Conservation (phyloP, 805 yeast genomes). For the Yarrowia yakushimensis region DNA sequence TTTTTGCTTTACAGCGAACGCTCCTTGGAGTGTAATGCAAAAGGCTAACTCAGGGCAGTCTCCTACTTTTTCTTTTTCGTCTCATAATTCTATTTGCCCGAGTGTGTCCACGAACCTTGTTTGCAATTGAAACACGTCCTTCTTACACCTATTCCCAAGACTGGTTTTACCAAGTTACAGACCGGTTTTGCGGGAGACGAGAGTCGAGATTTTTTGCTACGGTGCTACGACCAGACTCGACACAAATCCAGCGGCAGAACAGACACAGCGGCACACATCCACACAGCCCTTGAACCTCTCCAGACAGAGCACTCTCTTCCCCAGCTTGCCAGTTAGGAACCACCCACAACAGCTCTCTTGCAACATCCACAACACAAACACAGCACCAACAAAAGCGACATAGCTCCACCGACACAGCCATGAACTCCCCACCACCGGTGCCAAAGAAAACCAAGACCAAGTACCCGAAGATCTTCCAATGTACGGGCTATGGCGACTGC, state of each 20-base stretch:
- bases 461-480: constrained; percentile 60
- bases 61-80: constrained; percentile 2
- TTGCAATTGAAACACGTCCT: constrained; percentile 24
- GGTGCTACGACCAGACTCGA: neutral
- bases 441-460: constrained; percentile 33
- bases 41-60: neutral
- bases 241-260: neutral
- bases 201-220: neutral
- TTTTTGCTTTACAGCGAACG: constrained; percentile 6
- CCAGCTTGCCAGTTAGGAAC: no score
- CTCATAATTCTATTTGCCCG: constrained; percentile 15
- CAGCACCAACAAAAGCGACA: neutral
- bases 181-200: constrained; percentile 13
- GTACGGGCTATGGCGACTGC: constrained; percentile 84
- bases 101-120: constrained; percentile 21
- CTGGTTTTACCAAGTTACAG: neutral
- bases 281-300: neutral
- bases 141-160: constrained; percentile 10
- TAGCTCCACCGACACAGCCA: neutral
- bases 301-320: neutral
- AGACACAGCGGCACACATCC: neutral
- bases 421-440: constrained; percentile 26
- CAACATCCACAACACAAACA: neutral
- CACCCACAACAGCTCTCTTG: no score
- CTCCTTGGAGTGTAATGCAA: neutral